Percentiles rank a stretch among this genome's conserved stretches.
Conservation (phyloP, 1,284 basidiomycete species). For the Irpex sp. region DNA sequence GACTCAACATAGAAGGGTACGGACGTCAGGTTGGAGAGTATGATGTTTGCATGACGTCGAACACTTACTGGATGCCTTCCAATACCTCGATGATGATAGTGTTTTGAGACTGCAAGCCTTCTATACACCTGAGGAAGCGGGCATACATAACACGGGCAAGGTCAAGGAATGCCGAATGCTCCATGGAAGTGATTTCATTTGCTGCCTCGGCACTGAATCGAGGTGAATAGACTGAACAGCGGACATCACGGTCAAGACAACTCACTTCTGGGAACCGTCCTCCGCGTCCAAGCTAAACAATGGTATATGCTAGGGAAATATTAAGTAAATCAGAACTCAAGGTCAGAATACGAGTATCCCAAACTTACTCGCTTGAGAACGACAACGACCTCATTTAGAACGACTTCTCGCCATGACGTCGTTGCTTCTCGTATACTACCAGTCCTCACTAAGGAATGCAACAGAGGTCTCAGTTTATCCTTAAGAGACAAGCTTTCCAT, state of each 20-base stretch:
- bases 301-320: conserved; percentile 47
- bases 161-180: conserved; percentile 66
- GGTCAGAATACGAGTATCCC: neutral
- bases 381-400: conserved; percentile 62
- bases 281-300: conserved; percentile 53
- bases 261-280: conserved; percentile 34
- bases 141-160: conserved; percentile 64
- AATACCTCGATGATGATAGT: conserved; percentile 60
- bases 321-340: neutral
- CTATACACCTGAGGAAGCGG: conserved; percentile 67
- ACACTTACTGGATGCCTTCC: conserved; percentile 39
- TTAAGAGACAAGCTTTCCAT: conserved; percentile 37
- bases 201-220: conserved; percentile 33
- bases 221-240: neutral
- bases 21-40: conserved; percentile 10
- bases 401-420: conserved; percentile 75
- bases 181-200: conserved; percentile 62
- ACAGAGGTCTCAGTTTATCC: conserved; percentile 65
- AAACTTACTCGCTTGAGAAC: conserved; percentile 56
- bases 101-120: conserved; percentile 69
- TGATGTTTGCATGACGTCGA: neutral
- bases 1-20: conserved; percentile 22
- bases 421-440: conserved; percentile 70
- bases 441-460: conserved; percentile 76
- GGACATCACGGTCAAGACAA: neutral